phyloP scores from a whole-genome alignment of 495 filamentous ascomycete genomes.

The Amorphotheca resinae region DNA sequence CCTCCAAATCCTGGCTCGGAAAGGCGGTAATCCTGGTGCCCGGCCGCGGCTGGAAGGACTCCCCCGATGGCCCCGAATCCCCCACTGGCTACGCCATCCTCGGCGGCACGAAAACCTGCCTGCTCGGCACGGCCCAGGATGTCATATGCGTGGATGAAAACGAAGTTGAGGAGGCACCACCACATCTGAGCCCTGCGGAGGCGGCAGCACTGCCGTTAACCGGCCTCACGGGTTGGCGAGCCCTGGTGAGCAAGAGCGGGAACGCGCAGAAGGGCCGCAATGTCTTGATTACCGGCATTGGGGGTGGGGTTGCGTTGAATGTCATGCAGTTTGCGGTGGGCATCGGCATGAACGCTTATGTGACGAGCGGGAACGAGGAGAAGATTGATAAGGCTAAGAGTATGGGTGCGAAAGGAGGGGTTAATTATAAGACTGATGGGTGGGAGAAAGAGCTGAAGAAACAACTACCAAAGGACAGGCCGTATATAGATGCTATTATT shows the following conservation, averaged over 20 bases:
- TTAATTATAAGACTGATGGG: slow-evolving; percentile 47
- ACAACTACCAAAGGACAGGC: slow-evolving; percentile 43
- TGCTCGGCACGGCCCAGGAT: slow-evolving; percentile 59
- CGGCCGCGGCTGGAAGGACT: slow-evolving; percentile 57
- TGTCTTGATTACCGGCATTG: slow-evolving; percentile 65
- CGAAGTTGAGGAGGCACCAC: slow-evolving; percentile 64
- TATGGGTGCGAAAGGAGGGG: slow-evolving; percentile 57
- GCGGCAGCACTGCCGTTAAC: slow-evolving; percentile 72
- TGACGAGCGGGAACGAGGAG: slow-evolving; percentile 49
- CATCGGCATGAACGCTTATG: slow-evolving; percentile 52
- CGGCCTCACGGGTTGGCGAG: slow-evolving; percentile 80
- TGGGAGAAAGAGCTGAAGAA: slow-evolving; percentile 58
- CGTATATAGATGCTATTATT: slow-evolving; percentile 55
- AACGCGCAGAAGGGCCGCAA: slow-evolving; percentile 48
- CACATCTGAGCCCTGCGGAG: slow-evolving; percentile 55
- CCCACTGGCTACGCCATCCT: slow-evolving; percentile 50
- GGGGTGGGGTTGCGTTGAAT: slow-evolving; percentile 64
- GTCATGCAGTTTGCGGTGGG: slow-evolving; percentile 58
- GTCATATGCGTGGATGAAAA: slow-evolving; percentile 50
- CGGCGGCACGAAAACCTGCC: slow-evolving; percentile 51
- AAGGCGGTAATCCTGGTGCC: slow-evolving; percentile 69
- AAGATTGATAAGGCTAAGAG: slow-evolving; percentile 53
- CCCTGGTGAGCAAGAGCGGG: slow-evolving; percentile 58
- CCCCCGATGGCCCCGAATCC: slow-evolving; percentile 61
- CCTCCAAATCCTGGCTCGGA: slow-evolving; percentile 30